phyloP scores from a whole-genome alignment of 257 asterid species.

The Eustoma russellianum region DNA sequence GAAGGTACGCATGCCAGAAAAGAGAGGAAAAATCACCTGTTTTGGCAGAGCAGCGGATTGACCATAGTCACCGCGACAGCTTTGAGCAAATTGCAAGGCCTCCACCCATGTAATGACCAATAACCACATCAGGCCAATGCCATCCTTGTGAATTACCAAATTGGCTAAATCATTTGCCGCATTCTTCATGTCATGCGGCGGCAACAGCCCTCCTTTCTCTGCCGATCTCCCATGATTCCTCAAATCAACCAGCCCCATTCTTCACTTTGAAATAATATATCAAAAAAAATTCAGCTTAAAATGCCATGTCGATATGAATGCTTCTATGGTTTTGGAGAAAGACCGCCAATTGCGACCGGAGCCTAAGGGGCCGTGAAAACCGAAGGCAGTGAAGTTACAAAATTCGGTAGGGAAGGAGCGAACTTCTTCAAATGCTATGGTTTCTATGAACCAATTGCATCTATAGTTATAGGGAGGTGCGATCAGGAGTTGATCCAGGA shows the following conservation, averaged over 20 bases:
- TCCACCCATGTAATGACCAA: slow-evolving; percentile 97
- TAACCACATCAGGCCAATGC: slow-evolving; percentile 88
- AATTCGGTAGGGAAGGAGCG: slow-evolving; percentile 40
- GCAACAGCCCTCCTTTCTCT: slow-evolving; percentile 38
- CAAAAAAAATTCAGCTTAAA: too few relatives aligned
- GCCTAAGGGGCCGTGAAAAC: slow-evolving; percentile 87
- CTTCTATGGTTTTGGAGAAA: slow-evolving; percentile 67
- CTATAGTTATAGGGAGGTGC: slow-evolving; percentile 30
- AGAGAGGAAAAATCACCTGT: slow-evolving; percentile 44
- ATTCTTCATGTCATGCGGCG: slow-evolving; percentile 68
- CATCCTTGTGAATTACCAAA: slow-evolving; percentile 63
- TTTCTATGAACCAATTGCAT: slow-evolving; percentile 32
- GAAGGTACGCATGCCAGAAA: too few relatives aligned
- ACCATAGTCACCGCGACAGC: slow-evolving; percentile 64
- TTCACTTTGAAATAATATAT: too few relatives aligned
- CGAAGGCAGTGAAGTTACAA: slow-evolving; percentile 56
- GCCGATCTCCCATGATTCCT: slow-evolving; percentile 90
- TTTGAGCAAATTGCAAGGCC: slow-evolving; percentile 81
- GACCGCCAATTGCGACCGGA: slow-evolving; percentile 96
- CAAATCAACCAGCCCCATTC: slow-evolving; percentile 73
- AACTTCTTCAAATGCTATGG: slow-evolving; percentile 76
- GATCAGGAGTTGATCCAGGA: slow-evolving; percentile 29
- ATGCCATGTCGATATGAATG: slow-evolving; percentile 35
- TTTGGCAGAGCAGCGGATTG: slow-evolving; percentile 43
- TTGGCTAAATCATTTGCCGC: slow-evolving; percentile 79